phyloP scores from a whole-genome alignment of 1,284 basidiomycete genomes.

The Pisolithus thermaeus region DNA sequence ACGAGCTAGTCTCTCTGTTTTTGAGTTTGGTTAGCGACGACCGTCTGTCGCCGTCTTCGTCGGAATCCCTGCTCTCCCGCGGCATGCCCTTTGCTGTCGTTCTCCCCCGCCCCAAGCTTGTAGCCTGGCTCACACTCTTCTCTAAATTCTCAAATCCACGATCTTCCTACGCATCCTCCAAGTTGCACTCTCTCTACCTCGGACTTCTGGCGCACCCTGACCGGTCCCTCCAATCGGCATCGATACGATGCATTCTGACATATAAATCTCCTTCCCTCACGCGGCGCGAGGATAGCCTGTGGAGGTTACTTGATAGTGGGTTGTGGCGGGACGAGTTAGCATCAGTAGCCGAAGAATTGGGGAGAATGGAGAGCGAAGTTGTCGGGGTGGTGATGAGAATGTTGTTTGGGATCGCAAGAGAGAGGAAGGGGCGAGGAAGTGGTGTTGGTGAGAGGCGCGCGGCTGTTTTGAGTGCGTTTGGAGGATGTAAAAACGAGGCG shows the following conservation, averaged over 20 bases:
- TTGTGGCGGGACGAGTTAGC: slow-evolving; percentile 88
- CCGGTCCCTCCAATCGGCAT: slow-evolving; percentile 67
- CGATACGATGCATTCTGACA: slow-evolving; percentile 78
- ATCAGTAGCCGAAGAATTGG: slow-evolving; percentile 67
- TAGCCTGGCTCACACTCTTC: slow-evolving; percentile 80
- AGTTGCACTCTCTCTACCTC: slow-evolving; percentile 65
- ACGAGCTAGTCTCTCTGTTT: slow-evolving; percentile 76
- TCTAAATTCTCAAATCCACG: slow-evolving; percentile 90
- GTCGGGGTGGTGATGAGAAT: slow-evolving; percentile 76
- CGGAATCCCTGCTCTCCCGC: neutral
- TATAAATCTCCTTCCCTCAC: slow-evolving; percentile 74
- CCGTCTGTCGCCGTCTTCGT: slow-evolving; percentile 30
- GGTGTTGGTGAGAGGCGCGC: slow-evolving; percentile 73
- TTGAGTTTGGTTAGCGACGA: slow-evolving; percentile 38
- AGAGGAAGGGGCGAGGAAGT: slow-evolving; percentile 67
- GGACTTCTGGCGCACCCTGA: slow-evolving; percentile 86
- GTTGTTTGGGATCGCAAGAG: slow-evolving; percentile 87
- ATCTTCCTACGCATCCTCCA: slow-evolving; percentile 68
- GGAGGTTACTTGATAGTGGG: slow-evolving; percentile 76
- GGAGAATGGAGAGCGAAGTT: slow-evolving; percentile 57
- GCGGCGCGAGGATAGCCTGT: slow-evolving; percentile 65
- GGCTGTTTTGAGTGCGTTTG: slow-evolving; percentile 74
- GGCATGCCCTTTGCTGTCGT: slow-evolving; percentile 21
- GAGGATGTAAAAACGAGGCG: slow-evolving; percentile 69
- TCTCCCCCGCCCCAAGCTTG: slow-evolving; percentile 54